Conservation (phyloP, 495 filamentous ascomycete species). For the Lasiosphaeria ovina region DNA sequence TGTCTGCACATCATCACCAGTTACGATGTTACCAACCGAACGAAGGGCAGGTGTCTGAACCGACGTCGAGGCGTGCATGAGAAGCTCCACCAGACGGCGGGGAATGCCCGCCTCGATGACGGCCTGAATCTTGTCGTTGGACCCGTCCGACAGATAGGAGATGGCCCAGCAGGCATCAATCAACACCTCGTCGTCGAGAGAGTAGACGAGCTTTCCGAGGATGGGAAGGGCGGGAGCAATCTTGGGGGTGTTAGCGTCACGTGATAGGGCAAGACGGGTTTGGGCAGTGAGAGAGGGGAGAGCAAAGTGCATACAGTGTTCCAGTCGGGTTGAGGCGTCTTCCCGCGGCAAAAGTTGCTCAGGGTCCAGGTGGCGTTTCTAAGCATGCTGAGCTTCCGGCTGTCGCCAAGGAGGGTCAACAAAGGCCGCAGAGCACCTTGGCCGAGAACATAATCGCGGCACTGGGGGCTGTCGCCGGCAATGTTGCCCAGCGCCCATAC, state of each 20-base stretch:
- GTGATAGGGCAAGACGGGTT: constrained; percentile 12
- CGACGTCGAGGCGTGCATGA: constrained; percentile 98
- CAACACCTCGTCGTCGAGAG: constrained; percentile 95
- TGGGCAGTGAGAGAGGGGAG: neutral
- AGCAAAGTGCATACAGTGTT: constrained; percentile 64
- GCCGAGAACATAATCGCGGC: constrained; percentile 90
- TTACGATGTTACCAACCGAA: constrained; percentile 98
- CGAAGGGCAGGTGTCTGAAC: constrained; percentile 97
- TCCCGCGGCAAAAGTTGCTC: constrained; percentile 99
- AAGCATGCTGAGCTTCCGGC: constrained; percentile 98
- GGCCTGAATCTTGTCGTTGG: constrained; percentile 99
- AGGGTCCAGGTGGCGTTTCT: constrained; percentile 98
- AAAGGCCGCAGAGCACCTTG: constrained; percentile 88
- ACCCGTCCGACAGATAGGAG: constrained; percentile 97
- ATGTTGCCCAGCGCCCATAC: constrained; percentile 99
- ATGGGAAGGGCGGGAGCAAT: constrained; percentile 96
- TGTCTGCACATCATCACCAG: constrained; percentile 97
- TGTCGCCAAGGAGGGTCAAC: constrained; percentile 85
- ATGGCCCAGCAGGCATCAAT: constrained; percentile 99
- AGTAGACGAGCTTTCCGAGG: constrained; percentile 95
- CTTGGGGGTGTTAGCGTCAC: constrained; percentile 47
- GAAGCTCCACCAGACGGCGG: constrained; percentile 91
- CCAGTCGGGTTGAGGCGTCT: constrained; percentile 99
- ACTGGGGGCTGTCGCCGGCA: constrained; percentile 95
- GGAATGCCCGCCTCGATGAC: constrained; percentile 98